Conservation (phyloP, 2,329 filamentous ascomycete genomes). For the Mycosphaerella arachidis region DNA sequence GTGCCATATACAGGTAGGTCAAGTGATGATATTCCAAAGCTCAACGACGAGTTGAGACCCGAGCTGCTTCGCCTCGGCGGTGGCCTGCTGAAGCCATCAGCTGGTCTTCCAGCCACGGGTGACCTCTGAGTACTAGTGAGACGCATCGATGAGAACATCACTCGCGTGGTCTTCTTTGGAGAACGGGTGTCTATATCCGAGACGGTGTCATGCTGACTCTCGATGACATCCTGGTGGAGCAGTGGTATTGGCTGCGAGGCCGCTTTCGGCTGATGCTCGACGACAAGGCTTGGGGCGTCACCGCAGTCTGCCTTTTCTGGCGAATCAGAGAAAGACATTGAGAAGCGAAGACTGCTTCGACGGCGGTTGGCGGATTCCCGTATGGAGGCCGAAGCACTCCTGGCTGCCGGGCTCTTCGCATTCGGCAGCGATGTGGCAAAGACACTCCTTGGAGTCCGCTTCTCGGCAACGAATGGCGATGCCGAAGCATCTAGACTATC, state of each 20-base stretch:
- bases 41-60: background rate
- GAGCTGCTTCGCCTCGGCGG: background rate
- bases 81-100: background rate
- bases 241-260: background rate
- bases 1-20: background rate
- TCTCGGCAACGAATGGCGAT: slow-evolving; percentile 16
- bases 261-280: background rate
- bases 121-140: background rate
- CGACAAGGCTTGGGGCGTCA: background rate
- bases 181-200: background rate
- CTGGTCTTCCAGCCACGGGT: background rate
- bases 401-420: background rate
- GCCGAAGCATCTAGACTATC: slow-evolving; percentile 9
- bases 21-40: slow-evolving; percentile 4
- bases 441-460: background rate
- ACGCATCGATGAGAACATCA: background rate
- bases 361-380: slow-evolving; percentile 7
- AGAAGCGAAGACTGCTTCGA: slow-evolving; percentile 25
- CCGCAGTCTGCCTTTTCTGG: background rate
- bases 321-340: slow-evolving; percentile 18
- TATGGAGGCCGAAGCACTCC: slow-evolving; percentile 3
- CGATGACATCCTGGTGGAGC: background rate
- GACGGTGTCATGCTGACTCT: background rate
- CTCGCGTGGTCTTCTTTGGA: background rate
- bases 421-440: background rate